Percentiles rank a stretch among this genome's conserved stretches.
Evolutionary conservation across 1,284 basidiomycete genomes (phyloP).

Genomic region (Leccinum huronense): DNA sequence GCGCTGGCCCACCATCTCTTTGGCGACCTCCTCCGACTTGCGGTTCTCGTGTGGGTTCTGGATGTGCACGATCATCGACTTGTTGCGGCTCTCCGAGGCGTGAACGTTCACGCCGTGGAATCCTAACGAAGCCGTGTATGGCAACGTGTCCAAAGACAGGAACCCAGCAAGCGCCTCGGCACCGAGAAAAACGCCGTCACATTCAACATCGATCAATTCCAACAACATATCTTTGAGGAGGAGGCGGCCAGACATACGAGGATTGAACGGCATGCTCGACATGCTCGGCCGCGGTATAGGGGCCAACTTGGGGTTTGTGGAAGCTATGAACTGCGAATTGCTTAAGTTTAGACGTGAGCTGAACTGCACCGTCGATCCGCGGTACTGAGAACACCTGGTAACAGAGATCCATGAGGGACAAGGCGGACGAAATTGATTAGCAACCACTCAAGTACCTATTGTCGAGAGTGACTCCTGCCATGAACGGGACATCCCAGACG

Average conservation of each 20-base stretch:
- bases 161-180: constrained; percentile 90
- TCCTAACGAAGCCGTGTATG: constrained; percentile 74
- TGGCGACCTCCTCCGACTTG: constrained; percentile 74
- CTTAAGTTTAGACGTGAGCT: constrained; percentile 85
- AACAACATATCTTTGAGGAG: constrained; percentile 22
- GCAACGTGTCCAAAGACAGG: constrained; percentile 90
- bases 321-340: constrained; percentile 64
- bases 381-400: constrained; percentile 81
- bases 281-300: constrained; percentile 39
- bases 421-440: neutral
- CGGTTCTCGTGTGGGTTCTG: constrained; percentile 70
- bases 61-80: constrained; percentile 90
- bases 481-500: constrained; percentile 93
- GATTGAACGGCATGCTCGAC: constrained; percentile 47
- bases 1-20: constrained; percentile 72
- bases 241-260: constrained; percentile 37
- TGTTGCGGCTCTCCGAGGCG: constrained; percentile 85
- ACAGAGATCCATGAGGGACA: neutral
- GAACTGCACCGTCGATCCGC: constrained; percentile 83
- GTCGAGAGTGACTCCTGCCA: constrained; percentile 87
- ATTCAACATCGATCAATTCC: constrained; percentile 19
- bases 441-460: constrained; percentile 56
- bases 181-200: constrained; percentile 88
- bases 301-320: constrained; percentile 43
- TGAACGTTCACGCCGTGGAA: constrained; percentile 94